phyloP scores from a whole-genome alignment of 169 alveolate genomes.

The Neospora caninum region DNA sequence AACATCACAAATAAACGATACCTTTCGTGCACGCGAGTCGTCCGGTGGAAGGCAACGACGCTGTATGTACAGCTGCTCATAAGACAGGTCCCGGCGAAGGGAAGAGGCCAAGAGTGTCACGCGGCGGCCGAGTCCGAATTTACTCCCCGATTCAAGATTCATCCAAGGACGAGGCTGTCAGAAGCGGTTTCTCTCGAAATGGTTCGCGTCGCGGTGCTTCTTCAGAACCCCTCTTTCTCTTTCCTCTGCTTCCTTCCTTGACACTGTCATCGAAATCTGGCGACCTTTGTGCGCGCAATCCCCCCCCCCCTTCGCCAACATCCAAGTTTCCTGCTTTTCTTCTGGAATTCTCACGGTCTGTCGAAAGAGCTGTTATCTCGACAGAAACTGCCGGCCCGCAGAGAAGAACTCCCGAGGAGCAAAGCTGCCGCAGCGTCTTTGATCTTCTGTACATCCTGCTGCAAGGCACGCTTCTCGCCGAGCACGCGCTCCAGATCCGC shows the following conservation, averaged over 20 bases:
- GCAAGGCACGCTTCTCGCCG: background rate
- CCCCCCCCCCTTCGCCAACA: background rate
- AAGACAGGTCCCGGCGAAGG: too few species aligned
- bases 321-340: background rate
- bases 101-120: too few species aligned
- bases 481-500: background rate
- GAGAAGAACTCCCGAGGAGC: background rate
- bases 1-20: too few species aligned
- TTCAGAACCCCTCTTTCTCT: background rate
- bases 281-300: background rate
- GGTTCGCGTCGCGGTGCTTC: too few species aligned
- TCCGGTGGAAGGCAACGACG: too few species aligned
- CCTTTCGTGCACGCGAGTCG: too few species aligned
- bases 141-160: too few species aligned
- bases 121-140: too few species aligned
- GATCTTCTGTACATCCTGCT: background rate
- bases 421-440: slow-evolving; percentile 33
- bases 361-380: slow-evolving; percentile 23
- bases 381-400: background rate
- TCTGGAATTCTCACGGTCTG: background rate
- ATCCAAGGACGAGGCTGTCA: too few species aligned
- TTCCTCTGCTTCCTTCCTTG: background rate
- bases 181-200: too few species aligned
- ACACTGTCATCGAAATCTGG: background rate
- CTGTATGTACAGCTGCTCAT: too few species aligned